These are phyloP conservation scores for Magnolia kwangsiensis DNA, from an alignment of 164 flowering plant genomes.

Conservation along the genomic window DNA sequence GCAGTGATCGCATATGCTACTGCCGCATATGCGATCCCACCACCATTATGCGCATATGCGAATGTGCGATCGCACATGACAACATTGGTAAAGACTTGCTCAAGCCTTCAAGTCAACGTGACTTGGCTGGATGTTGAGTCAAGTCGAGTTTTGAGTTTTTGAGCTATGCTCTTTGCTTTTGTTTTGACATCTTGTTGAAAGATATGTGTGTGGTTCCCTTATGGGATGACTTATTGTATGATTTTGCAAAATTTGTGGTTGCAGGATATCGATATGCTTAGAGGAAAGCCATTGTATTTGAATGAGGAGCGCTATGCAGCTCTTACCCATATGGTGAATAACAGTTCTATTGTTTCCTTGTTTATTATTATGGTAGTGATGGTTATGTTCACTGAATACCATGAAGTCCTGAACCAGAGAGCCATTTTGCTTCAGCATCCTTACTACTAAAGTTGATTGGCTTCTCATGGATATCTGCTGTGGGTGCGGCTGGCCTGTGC, in stretches of 20 bases:
- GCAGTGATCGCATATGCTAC: too few species aligned
- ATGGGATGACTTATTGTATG: background rate
- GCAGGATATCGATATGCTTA: constrained; percentile 70
- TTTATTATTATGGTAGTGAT: background rate
- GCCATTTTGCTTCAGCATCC: background rate
- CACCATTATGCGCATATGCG: too few species aligned
- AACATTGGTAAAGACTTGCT: too few species aligned
- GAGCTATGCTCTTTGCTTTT: too few species aligned
- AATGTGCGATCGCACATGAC: too few species aligned
- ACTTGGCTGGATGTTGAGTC: too few species aligned
- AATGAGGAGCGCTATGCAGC: constrained; percentile 93
- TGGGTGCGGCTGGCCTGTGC: too few species aligned
- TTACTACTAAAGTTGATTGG: background rate
- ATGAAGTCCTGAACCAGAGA: background rate
- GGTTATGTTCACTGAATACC: background rate
- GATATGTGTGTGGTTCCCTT: background rate
- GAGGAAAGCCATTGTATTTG: constrained; percentile 88
- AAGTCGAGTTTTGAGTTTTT: too few species aligned
- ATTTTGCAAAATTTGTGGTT: constrained; percentile 1
- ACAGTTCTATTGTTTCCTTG: background rate
- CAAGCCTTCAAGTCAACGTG: too few species aligned
- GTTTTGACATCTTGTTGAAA: too few species aligned
- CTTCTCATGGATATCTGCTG: too few species aligned
- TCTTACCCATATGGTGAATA: constrained; percentile 65
- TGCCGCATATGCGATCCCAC: too few species aligned